Base-by-base conservation (phyloP, 1,139 yeast genomes). In the Kurtzmaniella quercitrusa region DNA sequence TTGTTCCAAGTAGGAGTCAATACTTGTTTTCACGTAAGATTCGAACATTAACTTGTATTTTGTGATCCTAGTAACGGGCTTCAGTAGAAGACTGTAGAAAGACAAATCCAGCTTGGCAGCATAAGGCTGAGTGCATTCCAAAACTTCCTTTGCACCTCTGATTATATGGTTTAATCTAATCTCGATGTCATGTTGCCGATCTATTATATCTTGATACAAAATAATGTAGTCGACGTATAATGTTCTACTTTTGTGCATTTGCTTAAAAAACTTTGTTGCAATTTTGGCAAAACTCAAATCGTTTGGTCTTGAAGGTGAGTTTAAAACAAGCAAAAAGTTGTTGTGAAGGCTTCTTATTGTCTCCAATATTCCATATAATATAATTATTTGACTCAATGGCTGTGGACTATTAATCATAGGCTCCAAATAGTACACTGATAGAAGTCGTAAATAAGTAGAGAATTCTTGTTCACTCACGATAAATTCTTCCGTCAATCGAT, bases 11-110 rank as follows among this genome's bases (percentile, higher is more conserved):
- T 3, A 6, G 4, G 11, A n/a, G 14, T 41, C 16, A 20, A 53
- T 43, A 2, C 63, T 50, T 32, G 50, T 43, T 35, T 66, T 66
- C 7, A 47, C 26, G 4, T 78, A 50, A 1, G 74, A 63, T 38
- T 75, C 76, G 18, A 78, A 49, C 20, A 80, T 65, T 35, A 81
- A 58, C 39, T 69, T 66, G 51, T 80, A 80, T 49, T 78, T 76
- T 4, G 73, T 61, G 14, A 78, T 65, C 45, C 86, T 59, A 18
- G 74, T 62, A 3, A 78, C 65, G 2, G 87, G 86, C 54, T 71
- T 70, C 48, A 78, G 80, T 32, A 78, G 57, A 39, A 80, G 63
- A 0, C 85, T 78, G 12, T 61, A 49, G 38, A 76, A 71, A 0
- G 80, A 72, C 18, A 76, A 56, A 51, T 77, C 82, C 56, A 65